phyloP scores from a whole-genome alignment of 805 yeast genomes.

The Candida parachauliodes region DNA sequence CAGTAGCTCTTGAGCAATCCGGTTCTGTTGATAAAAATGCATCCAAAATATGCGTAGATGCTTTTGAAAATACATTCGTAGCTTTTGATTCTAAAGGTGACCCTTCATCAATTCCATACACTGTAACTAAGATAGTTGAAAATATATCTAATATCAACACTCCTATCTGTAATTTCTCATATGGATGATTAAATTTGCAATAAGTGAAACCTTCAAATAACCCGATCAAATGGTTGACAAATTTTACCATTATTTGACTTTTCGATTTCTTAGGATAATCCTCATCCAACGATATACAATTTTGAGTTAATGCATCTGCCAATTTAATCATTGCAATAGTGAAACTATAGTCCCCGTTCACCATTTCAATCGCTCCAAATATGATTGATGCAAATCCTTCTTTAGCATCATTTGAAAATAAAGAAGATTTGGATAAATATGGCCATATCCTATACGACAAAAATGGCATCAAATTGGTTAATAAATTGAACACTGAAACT shows the following conservation, averaged over 20 bases:
- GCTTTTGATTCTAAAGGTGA: slow-evolving; percentile 30
- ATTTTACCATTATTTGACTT: slow-evolving; percentile 50
- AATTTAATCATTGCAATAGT: slow-evolving; percentile 59
- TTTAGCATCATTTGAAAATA: slow-evolving; percentile 55
- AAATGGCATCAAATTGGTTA: slow-evolving; percentile 45
- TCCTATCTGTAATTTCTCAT: slow-evolving; percentile 63
- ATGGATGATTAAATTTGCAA: slow-evolving; percentile 59
- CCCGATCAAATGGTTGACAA: slow-evolving; percentile 55
- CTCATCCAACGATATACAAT: slow-evolving; percentile 31
- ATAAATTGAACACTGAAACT: slow-evolving; percentile 45
- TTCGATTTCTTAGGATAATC: slow-evolving; percentile 33
- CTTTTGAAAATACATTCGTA: slow-evolving; percentile 46
- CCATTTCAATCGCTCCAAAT: slow-evolving; percentile 70
- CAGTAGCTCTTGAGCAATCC: slow-evolving; percentile 49
- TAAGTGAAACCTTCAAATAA: slow-evolving; percentile 70
- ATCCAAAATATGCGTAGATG: slow-evolving; percentile 49
- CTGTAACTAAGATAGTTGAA: slow-evolving; percentile 47
- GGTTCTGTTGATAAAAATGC: slow-evolving; percentile 53
- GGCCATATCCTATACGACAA: slow-evolving; percentile 77
- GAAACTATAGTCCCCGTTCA: slow-evolving; percentile 62
- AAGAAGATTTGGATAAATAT: slow-evolving; percentile 61
- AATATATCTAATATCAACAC: slow-evolving; percentile 51
- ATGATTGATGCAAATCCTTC: slow-evolving; percentile 63
- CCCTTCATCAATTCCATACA: slow-evolving; percentile 51
- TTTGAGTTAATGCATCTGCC: slow-evolving; percentile 48